Evolutionary conservation across 371 early-diverging fungal genomes (phyloP), one percentile per base, ranked within the genome.

Genomic region (Parasitella parasitica): DNA sequence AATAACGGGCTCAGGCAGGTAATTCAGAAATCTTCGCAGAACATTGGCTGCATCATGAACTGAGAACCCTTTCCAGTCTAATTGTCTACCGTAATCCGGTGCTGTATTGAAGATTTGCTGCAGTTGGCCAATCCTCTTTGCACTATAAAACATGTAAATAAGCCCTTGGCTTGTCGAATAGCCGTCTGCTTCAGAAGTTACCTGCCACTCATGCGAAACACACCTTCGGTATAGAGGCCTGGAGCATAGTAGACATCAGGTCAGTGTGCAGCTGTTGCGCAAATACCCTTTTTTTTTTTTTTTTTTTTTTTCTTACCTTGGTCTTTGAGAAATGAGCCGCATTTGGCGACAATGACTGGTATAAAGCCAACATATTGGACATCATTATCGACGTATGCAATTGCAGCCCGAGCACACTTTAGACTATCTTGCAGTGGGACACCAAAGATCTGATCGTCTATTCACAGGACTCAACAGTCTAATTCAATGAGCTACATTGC

Each of bases 1-100:
- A 60, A 89, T 86, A 26, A 89, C 87, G 12, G 87, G 82, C 49
- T 87, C 86, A 4, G 86, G 87, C n/a, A 89, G 68, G 32, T 81
- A 75, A 50, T 85, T 85, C 22, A 89, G 68, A 55, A 80, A 89
- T 20, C 87, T 75, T 24, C 84, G 76, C 15, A 87, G 64, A 1
- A 86, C 73, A 52, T 80, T 83, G 26, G 87, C 86, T 16, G 86
- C 85, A 70, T 89, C 89, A 56, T 85, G 86, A 7, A 85, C 79
- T 9, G 86, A 79, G 65, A 77, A 86, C 6, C 80, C 79, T 46
- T 77, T 64, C 86, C 86, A 87, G 66, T 84, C 82, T 36, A 85
- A 59, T 57, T 80, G 75, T 28, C 76, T 71, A n/a, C 87, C 86
- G 57, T 85, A 85, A 26, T 75, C 75, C 24, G 83, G 82, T 52